Base-by-base conservation (phyloP, 306 rosid genomes). In the Albizia julibrissin region DNA sequence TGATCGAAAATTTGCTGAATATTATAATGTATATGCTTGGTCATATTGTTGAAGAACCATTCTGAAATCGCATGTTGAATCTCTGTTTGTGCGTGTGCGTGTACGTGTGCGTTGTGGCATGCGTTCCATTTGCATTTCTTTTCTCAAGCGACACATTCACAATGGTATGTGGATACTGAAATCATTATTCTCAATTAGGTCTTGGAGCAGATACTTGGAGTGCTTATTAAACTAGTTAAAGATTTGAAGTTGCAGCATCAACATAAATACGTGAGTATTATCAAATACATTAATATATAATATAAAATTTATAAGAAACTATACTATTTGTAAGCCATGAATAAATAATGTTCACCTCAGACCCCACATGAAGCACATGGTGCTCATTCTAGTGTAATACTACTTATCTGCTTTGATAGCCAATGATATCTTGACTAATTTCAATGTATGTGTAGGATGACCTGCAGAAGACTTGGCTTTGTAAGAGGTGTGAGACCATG, bases 161-260 rank as follows among this genome's bases (percentile, higher is more conserved):
- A 66, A n/a, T 68, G 43, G 27, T 66, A 43, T 43, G 37, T 56
- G 81, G 27, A 71, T 81, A 34, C 72, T 69, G 43, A 77, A 79
- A 58, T 10, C 22, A 10, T 82, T 74, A 73, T 79, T 77, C 80
- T 85, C 52, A 59, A 83, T 59, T 80, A 96, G 99, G 98, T 96
- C 69, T 82, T 93, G 77, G 97, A 96, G 93, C 99, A 93, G 91
- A 93, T 93, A 72, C 89, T 96, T 84, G 97, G 91, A 64, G 94
- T 96, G 64, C 94, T 93, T 76, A 90, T 91, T 70, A 96, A 91
- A 89, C 92, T 96, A 65, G 97, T 96, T 78, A 90, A 91, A 86
- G 97, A 92, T 90, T 88, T 96, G 92, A 93, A 93, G 90, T 87
- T 93, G 90, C 97, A 92, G 71, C 97, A 91, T 85, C 99, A 96